These are phyloP conservation scores for Aspergillus glaucus DNA, from an alignment of 2,329 filamentous ascomycete genomes.

Conservation along the genomic window DNA sequence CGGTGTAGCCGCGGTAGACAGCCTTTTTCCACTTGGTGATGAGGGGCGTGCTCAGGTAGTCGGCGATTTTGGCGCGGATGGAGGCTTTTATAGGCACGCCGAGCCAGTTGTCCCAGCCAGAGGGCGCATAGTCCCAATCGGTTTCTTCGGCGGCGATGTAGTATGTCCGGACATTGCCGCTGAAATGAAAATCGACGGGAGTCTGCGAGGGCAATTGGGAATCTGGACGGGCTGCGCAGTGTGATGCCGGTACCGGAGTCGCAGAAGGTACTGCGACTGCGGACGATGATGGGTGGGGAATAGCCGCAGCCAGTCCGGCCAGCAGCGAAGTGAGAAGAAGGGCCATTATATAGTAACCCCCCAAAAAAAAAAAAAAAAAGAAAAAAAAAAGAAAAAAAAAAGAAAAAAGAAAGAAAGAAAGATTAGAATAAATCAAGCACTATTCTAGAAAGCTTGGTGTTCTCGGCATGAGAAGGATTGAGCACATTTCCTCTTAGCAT, in stretches of 20 bases:
- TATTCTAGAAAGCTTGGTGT: background rate
- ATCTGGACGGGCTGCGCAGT: background rate
- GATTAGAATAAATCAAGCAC: too few relatives aligned
- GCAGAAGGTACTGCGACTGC: background rate
- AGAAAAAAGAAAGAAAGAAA: too few relatives aligned
- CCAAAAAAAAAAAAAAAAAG: too few relatives aligned
- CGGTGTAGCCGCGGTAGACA: slow-evolving; percentile 26
- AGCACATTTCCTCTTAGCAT: background rate
- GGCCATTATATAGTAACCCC: background rate
- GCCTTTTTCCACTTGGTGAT: slow-evolving; percentile 23
- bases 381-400: too few relatives aligned
- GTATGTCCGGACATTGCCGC: slow-evolving; percentile 2
- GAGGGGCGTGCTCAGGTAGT: background rate
- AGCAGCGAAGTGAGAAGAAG: background rate
- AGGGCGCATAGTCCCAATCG: slow-evolving; percentile 4
- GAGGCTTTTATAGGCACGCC: slow-evolving; percentile 9
- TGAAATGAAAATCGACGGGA: slow-evolving; percentile 1
- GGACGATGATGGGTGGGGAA: background rate
- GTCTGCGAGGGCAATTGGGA: background rate
- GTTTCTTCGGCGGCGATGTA: slow-evolving; percentile 4
- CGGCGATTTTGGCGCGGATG: slow-evolving; percentile 5
- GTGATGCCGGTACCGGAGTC: background rate
- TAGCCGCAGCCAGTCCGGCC: background rate
- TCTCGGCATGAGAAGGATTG: background rate
- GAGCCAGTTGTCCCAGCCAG: slow-evolving; percentile 8